A percentile compares a stretch with the other conserved stretches of the same genome.
phyloP scores from a whole-genome alignment of 2,329 filamentous ascomycete genomes.

The Aureobasidium sp. region DNA sequence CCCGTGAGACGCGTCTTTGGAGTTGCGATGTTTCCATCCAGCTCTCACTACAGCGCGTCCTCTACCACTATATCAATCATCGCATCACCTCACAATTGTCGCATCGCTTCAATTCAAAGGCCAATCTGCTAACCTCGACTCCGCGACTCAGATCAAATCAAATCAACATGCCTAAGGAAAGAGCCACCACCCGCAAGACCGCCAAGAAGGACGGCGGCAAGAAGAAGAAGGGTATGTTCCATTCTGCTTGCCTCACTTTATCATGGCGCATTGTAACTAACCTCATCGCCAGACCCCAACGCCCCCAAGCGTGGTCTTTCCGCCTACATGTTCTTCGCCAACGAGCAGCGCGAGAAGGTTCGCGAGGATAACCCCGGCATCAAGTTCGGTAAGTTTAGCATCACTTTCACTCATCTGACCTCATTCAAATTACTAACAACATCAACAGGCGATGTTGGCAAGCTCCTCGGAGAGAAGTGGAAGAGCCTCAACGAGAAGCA shows the following conservation, averaged over 20 bases:
- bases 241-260: slow-evolving; percentile 13
- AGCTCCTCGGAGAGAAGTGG: slow-evolving; percentile 97
- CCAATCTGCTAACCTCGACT: background rate
- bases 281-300: slow-evolving; percentile 66
- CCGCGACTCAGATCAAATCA: slow-evolving; percentile 6
- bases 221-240: slow-evolving; percentile 61
- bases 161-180: slow-evolving; percentile 56
- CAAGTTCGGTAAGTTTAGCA: slow-evolving; percentile 59
- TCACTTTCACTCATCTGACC: background rate
- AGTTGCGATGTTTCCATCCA: background rate
- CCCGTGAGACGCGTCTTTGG: slow-evolving; percentile 5
- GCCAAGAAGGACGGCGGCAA: slow-evolving; percentile 47
- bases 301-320: slow-evolving; percentile 98
- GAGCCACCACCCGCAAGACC: slow-evolving; percentile 52
- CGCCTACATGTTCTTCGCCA: slow-evolving; percentile 99
- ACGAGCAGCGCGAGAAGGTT: slow-evolving; percentile 96
- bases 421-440: slow-evolving; percentile 8
- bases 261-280: background rate
- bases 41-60: background rate
- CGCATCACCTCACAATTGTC: slow-evolving; percentile 3
- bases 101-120: background rate
- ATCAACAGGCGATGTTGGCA: slow-evolving; percentile 76
- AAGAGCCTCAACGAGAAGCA: slow-evolving; percentile 93
- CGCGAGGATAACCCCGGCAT: slow-evolving; percentile 97
- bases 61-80: background rate